These are phyloP conservation scores for Alternaria metachromatica DNA, from an alignment of 2,329 filamentous ascomycete species.

Conservation along the genomic window DNA sequence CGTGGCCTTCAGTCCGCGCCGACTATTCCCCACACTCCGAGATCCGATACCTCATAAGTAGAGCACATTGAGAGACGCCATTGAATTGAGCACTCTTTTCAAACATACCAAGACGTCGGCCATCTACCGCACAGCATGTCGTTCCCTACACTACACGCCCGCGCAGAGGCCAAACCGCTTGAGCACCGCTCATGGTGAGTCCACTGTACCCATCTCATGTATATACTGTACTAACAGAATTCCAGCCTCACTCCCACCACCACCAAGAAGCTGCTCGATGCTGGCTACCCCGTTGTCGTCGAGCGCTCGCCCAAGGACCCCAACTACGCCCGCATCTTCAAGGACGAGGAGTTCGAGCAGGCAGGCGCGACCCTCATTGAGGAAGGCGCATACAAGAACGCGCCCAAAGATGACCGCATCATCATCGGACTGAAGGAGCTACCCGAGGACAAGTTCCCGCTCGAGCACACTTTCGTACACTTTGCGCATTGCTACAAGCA, in stretches of 20 bases:
- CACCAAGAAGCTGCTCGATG: conserved; percentile 49
- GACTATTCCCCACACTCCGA: conserved; percentile 24
- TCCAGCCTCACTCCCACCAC: conserved; percentile 47
- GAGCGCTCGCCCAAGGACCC: conserved; percentile 49
- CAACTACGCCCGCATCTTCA: conserved; percentile 50
- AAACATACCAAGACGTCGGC: background rate
- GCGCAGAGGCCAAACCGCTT: conserved; percentile 50
- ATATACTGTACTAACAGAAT: background rate
- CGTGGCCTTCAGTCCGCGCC: conserved; percentile 13
- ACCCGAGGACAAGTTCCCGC: conserved; percentile 47
- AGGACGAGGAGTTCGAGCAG: conserved; percentile 49
- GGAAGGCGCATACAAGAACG: conserved; percentile 47
- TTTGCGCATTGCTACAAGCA: conserved; percentile 54
- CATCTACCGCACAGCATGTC: conserved; percentile 30
- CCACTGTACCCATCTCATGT: background rate
- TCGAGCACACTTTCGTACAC: conserved; percentile 51
- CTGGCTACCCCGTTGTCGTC: conserved; percentile 50
- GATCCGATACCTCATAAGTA: conserved; percentile 8
- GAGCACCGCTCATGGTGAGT: conserved; percentile 47
- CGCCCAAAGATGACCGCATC: conserved; percentile 46
- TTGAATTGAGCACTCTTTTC: background rate
- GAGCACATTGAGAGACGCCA: background rate
- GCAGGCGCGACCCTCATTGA: conserved; percentile 49
- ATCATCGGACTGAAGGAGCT: conserved; percentile 54
- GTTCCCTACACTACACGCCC: conserved; percentile 50